Percentiles rank a stretch among this genome's conserved stretches.
These are phyloP conservation scores for Blastomyces gilchristii DNA, from an alignment of 2,329 filamentous ascomycete species.

Conservation along the genomic window DNA sequence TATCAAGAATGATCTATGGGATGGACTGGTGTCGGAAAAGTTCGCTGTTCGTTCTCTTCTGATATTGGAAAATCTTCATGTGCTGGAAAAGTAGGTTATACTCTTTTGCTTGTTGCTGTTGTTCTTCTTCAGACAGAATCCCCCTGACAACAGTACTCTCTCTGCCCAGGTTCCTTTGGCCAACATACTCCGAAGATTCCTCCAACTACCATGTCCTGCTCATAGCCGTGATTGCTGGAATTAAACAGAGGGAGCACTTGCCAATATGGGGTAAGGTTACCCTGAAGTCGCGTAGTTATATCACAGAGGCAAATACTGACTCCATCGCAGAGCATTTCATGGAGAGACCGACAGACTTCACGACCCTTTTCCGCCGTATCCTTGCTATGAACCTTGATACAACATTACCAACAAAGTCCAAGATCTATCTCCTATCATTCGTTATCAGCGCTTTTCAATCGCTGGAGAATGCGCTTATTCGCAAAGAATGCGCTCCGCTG, in stretches of 20 bases:
- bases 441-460: slow-evolving; percentile 89
- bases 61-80: slow-evolving; percentile 79
- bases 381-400: slow-evolving; percentile 74
- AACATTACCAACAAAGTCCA: slow-evolving; percentile 55
- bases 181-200: slow-evolving; percentile 74
- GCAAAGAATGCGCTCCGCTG: slow-evolving; percentile 91
- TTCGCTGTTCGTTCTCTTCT: slow-evolving; percentile 71
- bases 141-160: slow-evolving; percentile 17
- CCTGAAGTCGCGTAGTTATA: background rate
- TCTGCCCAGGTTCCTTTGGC: slow-evolving; percentile 74
- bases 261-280: slow-evolving; percentile 65
- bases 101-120: background rate
- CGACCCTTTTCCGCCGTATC: slow-evolving; percentile 76
- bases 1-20: slow-evolving; percentile 81
- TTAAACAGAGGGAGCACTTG: slow-evolving; percentile 77
- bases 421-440: slow-evolving; percentile 78
- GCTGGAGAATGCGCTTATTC: slow-evolving; percentile 74
- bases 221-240: slow-evolving; percentile 73
- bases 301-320: background rate
- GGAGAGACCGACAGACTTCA: slow-evolving; percentile 70
- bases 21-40: slow-evolving; percentile 67
- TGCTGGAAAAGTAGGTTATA: slow-evolving; percentile 60
- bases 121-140: background rate
- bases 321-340: slow-evolving; percentile 49
- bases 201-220: slow-evolving; percentile 88